phyloP scores from a whole-genome alignment of 1,284 basidiomycete genomes.

The Rhodotorula sp. region DNA sequence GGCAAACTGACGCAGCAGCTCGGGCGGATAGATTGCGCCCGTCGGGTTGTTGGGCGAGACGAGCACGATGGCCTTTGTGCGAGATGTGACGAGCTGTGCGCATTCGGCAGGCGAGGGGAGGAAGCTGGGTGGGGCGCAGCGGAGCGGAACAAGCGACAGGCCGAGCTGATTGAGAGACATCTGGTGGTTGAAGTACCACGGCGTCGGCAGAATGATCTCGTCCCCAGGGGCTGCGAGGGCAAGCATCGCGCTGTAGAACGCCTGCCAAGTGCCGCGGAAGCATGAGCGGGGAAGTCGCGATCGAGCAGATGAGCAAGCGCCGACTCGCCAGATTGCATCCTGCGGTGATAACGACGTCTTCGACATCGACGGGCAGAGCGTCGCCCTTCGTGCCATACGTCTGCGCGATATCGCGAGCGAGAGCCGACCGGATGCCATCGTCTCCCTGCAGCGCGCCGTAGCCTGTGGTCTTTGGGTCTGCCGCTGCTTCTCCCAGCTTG shows the following conservation, averaged over 20 bases:
- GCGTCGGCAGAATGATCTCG: slow-evolving; percentile 74
- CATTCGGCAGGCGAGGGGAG: slow-evolving; percentile 60
- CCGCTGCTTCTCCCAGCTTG: slow-evolving; percentile 57
- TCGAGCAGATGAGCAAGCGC: background rate
- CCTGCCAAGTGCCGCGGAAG: too few relatives aligned
- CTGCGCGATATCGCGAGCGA: slow-evolving; percentile 66
- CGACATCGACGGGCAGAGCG: slow-evolving; percentile 23
- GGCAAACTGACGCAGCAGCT: slow-evolving; percentile 65
- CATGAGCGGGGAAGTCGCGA: slow-evolving; percentile 52
- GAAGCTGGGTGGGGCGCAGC: slow-evolving; percentile 61
- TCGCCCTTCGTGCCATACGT: slow-evolving; percentile 58
- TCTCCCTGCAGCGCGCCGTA: slow-evolving; percentile 73
- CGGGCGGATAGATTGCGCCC: slow-evolving; percentile 68
- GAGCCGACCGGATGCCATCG: slow-evolving; percentile 58
- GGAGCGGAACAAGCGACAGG: slow-evolving; percentile 64
- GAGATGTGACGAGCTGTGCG: slow-evolving; percentile 59
- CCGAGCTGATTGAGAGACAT: slow-evolving; percentile 32
- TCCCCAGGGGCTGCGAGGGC: slow-evolving; percentile 70
- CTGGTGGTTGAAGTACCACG: slow-evolving; percentile 55
- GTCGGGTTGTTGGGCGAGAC: slow-evolving; percentile 77
- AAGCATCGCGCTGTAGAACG: too few relatives aligned
- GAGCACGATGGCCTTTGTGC: slow-evolving; percentile 70
- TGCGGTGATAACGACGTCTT: slow-evolving; percentile 58
- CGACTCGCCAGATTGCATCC: slow-evolving; percentile 54
- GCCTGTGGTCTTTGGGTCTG: slow-evolving; percentile 57